Base-by-base conservation (phyloP, 2,329 filamentous ascomycete genomes). In the Aspergillus sp. region DNA sequence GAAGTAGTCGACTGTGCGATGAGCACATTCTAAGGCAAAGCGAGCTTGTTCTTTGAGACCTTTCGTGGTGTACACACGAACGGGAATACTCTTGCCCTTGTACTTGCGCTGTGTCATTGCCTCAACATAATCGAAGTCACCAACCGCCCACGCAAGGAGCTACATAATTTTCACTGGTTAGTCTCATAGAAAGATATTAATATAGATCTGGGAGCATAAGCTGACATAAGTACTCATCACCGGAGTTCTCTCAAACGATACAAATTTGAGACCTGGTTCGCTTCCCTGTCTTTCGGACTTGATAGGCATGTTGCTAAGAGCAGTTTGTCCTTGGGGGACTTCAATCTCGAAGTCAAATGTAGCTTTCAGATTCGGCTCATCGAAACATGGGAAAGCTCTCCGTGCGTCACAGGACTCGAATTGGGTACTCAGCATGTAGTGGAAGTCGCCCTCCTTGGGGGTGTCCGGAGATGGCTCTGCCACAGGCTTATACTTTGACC, bases 351-450 rank as follows among this genome's bases (percentile, higher is more conserved):
- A 87, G 66, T 96, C 90, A 61, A 96, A 97, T 2, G 90, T 91
- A 8, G 93, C 89, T 72, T 98, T 98, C 52, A 97, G 78, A 60
- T 95, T 95, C 34, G 93, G 93, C 72, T 98, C 93, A 62, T 98
- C 93, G 61, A 97, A 97, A 73, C 93, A 98, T 38, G 93, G 93
- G 71, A 98, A 96, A 7, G 93, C 91, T 54, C 90, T 80, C 52
- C 93, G 85, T 49, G 93, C 93, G 70, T 98, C 93, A 61, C 90
- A 95, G 37, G 90, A 86, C 74, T 98, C 93, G 62, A 98, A 98
- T 66, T 98, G 93, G 39, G 93, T 98, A 73, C 88, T 95, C 68
- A 95, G 75, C 87, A 91, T 90, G 56, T 72, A 82, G 62, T 82
- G 73, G 56, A 78, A 74, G 43, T 82, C 78, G 38, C 72, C 75